phyloP scores from a whole-genome alignment of 75 land plant species.

The Adiantum capillusveneris region DNA sequence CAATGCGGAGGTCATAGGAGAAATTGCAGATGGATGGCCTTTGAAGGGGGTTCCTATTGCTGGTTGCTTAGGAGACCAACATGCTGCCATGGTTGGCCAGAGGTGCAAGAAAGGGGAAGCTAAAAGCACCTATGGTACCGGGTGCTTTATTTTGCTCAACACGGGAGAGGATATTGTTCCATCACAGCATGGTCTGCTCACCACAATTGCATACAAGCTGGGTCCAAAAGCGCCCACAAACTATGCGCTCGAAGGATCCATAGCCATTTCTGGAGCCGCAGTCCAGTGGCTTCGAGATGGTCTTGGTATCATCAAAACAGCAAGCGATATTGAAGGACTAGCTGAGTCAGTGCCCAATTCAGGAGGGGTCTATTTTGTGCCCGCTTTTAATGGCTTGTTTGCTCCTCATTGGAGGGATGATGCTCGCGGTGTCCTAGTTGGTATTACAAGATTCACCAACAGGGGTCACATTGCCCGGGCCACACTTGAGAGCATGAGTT shows the following conservation, averaged over 20 bases:
- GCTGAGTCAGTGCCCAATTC: constrained; percentile 58
- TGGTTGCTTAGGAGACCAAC: constrained; percentile 97
- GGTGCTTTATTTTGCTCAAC: constrained; percentile 90
- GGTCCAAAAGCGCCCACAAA: constrained; percentile 71
- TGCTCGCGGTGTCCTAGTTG: constrained; percentile 90
- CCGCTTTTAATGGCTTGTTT: constrained; percentile 97
- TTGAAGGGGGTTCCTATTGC: constrained; percentile 64
- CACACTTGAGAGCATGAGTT: constrained; percentile 93
- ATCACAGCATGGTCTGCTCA: constrained; percentile 77
- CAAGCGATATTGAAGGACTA: constrained; percentile 71
- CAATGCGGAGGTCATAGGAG: constrained; percentile 75
- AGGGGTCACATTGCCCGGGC: constrained; percentile 87
- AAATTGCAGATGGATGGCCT: constrained; percentile 69
- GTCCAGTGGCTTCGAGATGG: constrained; percentile 98
- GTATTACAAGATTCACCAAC: constrained; percentile 82
- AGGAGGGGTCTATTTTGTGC: constrained; percentile 96
- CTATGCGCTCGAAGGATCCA: constrained; percentile 95
- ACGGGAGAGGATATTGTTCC: constrained; percentile 55
- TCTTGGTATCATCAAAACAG: constrained; percentile 65
- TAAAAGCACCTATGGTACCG: constrained; percentile 97
- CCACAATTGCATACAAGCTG: constrained; percentile 81
- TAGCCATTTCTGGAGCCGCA: constrained; percentile 96
- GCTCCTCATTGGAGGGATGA: constrained; percentile 99
- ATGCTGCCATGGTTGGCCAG: constrained; percentile 94
- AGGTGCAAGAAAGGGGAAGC: constrained; percentile 82